Conservation (phyloP, 1,284 basidiomycete genomes). For the Blastosporella zonata region DNA sequence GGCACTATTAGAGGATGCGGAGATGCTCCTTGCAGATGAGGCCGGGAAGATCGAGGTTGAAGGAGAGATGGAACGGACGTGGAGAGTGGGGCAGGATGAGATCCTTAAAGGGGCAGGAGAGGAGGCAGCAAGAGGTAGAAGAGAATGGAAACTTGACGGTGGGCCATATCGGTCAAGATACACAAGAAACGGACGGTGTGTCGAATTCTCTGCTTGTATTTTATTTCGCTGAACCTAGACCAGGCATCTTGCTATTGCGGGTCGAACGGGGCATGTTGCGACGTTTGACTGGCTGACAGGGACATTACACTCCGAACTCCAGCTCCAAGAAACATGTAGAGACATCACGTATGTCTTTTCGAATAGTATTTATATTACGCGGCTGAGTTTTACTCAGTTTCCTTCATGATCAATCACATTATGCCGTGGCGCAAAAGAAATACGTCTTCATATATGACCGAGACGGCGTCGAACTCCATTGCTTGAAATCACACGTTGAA, state of each 20-base stretch:
- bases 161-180: conserved; percentile 85
- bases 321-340: conserved; percentile 84
- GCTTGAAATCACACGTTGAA: conserved; percentile 83
- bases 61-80: conserved; percentile 82
- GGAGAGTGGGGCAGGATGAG: conserved; percentile 83
- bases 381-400: conserved; percentile 52
- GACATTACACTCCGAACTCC: conserved; percentile 83
- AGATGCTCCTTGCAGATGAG: conserved; percentile 60
- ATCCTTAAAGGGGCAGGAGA: conserved; percentile 69
- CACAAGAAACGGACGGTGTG: conserved; percentile 86
- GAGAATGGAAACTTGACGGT: conserved; percentile 83
- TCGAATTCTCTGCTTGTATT: conserved; percentile 19
- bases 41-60: conserved; percentile 73
- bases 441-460: conserved; percentile 96
- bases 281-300: conserved; percentile 96
- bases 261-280: conserved; percentile 84
- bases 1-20: conserved; percentile 61
- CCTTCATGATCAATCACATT: conserved; percentile 89
- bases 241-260: conserved; percentile 84
- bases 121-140: conserved; percentile 72
- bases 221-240: background rate
- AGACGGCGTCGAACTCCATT: conserved; percentile 91
- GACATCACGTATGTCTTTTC: conserved; percentile 76
- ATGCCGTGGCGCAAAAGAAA: conserved; percentile 95
- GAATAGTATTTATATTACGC: background rate